Conservation (phyloP, 2,329 filamentous ascomycete species). For the Fusarium praegraminearum region DNA sequence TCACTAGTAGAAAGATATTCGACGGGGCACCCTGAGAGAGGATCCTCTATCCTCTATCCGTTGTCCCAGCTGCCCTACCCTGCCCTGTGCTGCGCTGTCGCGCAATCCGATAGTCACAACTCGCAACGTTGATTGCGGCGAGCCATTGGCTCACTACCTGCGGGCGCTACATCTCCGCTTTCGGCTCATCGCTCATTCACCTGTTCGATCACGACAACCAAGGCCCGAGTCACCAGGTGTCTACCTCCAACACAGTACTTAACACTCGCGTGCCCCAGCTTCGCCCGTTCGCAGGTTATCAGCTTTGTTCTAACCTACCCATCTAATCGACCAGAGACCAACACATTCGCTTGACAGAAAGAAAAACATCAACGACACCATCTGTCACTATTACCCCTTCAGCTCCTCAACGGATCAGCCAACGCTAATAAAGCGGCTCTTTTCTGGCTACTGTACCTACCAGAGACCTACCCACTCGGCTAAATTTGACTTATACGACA, state of each 20-base stretch:
- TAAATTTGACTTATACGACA: slow-evolving; percentile 44
- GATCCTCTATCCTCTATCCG: slow-evolving; percentile 25
- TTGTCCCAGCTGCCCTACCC: slow-evolving; percentile 16
- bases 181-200: slow-evolving; percentile 47
- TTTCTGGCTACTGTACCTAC: slow-evolving; percentile 24
- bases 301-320: slow-evolving; percentile 9
- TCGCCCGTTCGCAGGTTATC: slow-evolving; percentile 31
- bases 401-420: slow-evolving; percentile 18
- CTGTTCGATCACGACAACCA: slow-evolving; percentile 41
- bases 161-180: slow-evolving; percentile 46
- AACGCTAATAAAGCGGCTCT: slow-evolving; percentile 36
- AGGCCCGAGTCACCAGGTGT: slow-evolving; percentile 45
- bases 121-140: slow-evolving; percentile 42
- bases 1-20: slow-evolving; percentile 21
- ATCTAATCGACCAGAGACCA: slow-evolving; percentile 3
- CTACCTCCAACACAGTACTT: slow-evolving; percentile 44
- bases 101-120: slow-evolving; percentile 44
- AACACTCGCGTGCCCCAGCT: slow-evolving; percentile 45
- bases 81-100: slow-evolving; percentile 20
- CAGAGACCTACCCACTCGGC: slow-evolving; percentile 22
- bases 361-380: not conserved
- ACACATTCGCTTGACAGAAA: not conserved
- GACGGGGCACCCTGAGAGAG: slow-evolving; percentile 40
- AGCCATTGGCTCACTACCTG: slow-evolving; percentile 40
- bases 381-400: slow-evolving; percentile 13